phyloP scores from a whole-genome alignment of 139 green algal species.

The Astrephomene gubernaculifera region DNA sequence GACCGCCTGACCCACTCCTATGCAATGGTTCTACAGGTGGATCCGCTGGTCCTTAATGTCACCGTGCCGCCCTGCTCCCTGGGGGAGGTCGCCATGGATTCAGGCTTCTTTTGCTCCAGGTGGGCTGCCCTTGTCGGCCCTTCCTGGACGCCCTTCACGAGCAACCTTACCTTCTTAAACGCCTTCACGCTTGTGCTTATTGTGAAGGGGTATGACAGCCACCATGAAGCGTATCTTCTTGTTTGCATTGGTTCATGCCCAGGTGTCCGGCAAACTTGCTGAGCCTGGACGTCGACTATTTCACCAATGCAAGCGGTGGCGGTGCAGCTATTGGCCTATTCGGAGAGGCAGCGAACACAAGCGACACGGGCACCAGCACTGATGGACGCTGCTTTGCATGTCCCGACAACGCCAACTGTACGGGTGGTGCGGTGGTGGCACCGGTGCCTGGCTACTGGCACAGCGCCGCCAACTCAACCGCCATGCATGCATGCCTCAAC shows the following conservation, averaged over 20 bases:
- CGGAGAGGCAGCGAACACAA: too few relatives aligned
- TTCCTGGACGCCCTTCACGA: background rate
- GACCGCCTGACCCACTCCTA: too few relatives aligned
- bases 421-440: slow-evolving; percentile 1
- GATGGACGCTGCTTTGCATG: background rate
- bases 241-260: too few relatives aligned
- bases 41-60: background rate
- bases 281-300: background rate
- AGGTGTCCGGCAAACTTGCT: background rate
- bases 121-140: background rate
- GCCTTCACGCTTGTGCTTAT: too few relatives aligned
- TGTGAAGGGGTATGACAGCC: too few relatives aligned
- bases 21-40: too few relatives aligned
- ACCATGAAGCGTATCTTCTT: too few relatives aligned
- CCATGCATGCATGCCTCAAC: background rate
- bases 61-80: slow-evolving; percentile 1
- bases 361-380: too few relatives aligned
- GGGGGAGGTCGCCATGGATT: background rate
- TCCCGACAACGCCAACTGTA: background rate
- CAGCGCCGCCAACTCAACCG: background rate
- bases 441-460: slow-evolving; percentile 20
- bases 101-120: background rate
- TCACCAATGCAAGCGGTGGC: too few relatives aligned
- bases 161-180: background rate
- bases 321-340: too few relatives aligned